Evolutionary conservation across 2,329 filamentous ascomycete genomes (phyloP).

Genomic region (Colletotrichum paranaense): DNA sequence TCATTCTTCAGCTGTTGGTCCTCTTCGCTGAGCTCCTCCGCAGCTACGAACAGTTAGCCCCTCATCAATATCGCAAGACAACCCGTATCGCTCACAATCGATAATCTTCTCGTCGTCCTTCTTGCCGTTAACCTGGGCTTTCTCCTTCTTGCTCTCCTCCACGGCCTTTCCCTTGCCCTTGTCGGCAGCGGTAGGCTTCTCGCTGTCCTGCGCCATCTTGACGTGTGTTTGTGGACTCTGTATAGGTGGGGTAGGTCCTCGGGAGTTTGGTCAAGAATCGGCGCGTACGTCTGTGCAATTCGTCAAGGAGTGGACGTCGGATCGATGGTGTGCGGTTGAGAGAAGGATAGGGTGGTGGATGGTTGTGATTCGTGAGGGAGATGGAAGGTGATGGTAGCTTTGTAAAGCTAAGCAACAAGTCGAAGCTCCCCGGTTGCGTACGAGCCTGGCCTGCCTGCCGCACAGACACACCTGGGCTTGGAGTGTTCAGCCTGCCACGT

Average conservation of each 20-base stretch:
- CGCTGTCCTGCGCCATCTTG: slow-evolving; percentile 93
- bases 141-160: slow-evolving; percentile 77
- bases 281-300: neutral
- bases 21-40: slow-evolving; percentile 96
- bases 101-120: slow-evolving; percentile 76
- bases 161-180: slow-evolving; percentile 97
- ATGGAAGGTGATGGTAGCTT: slow-evolving; percentile 52
- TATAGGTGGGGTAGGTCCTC: slow-evolving; percentile 39
- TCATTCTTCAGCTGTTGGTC: slow-evolving; percentile 98
- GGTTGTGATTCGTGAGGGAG: slow-evolving; percentile 39
- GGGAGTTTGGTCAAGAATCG: slow-evolving; percentile 16
- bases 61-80: slow-evolving; percentile 33
- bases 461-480: slow-evolving; percentile 19
- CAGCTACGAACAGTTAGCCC: slow-evolving; percentile 52
- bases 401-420: slow-evolving; percentile 48
- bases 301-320: slow-evolving; percentile 20
- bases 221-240: slow-evolving; percentile 41
- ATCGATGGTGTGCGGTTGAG: slow-evolving; percentile 19
- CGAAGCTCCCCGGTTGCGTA: slow-evolving; percentile 51
- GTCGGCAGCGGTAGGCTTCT: slow-evolving; percentile 84
- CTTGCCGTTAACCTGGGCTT: slow-evolving; percentile 77
- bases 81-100: slow-evolving; percentile 46
- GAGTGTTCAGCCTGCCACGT: slow-evolving; percentile 14
- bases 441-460: slow-evolving; percentile 55
- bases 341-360: slow-evolving; percentile 12